Evolutionary conservation across 139 green algal genomes (phyloP), one percentile per base, ranked within the genome.

Genomic region (Mychonastes homosphaera): DNA sequence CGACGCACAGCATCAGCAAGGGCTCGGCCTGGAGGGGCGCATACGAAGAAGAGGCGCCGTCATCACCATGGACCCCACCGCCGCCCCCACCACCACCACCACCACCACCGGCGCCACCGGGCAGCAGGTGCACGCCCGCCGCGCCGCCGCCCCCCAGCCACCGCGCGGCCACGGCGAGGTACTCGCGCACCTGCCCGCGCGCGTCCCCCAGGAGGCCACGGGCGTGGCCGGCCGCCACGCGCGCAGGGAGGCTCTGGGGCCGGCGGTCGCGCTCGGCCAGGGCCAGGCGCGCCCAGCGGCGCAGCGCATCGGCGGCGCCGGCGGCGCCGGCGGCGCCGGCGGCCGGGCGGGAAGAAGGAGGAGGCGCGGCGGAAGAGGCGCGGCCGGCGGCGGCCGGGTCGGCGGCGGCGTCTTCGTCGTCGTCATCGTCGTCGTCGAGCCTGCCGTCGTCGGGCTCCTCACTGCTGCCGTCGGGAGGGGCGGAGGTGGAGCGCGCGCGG

Each of bases 1-100:
- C 70, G 26, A 89, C 72, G 66, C 74, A 79, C 46, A 89, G 65
- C 61, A 85, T 64, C 29, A 87, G 64, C 28, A 89, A 58, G 30
- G 82, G 79, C 63, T 86, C 78, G 0, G 61, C 18, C 27, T 30
- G 43, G 19, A 74, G 40, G 45, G 47, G 1, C 59, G 61, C 51
- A 62, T 63, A 9, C 43, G 44, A 9, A 23, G 24, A 46, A 76
- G 39, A 18, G 71, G 72, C 0, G 4, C 58, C 2, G 30, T 27
- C 2, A 26, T 18, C 4, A 63, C 50, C 21, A 69, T 54, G 4
- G 55, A 44, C 53, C 24, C 23, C 0, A 40, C 62, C 35, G 68
- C 33, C 15, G 51, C 46, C 0, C 62, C 60, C 57, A 76, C 64
- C 0, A 40, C 68, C 18, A 60, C 35, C 32, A 72, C 51, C 63